These are phyloP conservation scores for Bipolaris oryzae DNA, from an alignment of 2,329 filamentous ascomycete species.

Conservation along the genomic window DNA sequence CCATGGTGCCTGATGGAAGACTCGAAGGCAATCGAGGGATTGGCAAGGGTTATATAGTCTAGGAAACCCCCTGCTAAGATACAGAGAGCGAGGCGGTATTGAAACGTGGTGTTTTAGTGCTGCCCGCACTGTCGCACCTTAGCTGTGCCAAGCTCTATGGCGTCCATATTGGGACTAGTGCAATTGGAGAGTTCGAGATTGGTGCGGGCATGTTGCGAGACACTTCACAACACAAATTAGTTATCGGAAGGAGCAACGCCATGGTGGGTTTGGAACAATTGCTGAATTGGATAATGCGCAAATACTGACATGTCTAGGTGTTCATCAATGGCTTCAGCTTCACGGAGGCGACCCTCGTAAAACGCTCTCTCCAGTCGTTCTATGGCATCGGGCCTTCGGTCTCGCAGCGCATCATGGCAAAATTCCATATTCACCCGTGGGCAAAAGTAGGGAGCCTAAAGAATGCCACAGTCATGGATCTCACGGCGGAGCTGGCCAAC, in stretches of 20 bases:
- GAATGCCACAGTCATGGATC: slow-evolving; percentile 76
- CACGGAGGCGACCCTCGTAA: slow-evolving; percentile 79
- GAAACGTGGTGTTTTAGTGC: slow-evolving; percentile 44
- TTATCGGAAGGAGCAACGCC: slow-evolving; percentile 22
- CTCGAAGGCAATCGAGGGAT: slow-evolving; percentile 23
- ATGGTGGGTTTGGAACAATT: slow-evolving; percentile 33
- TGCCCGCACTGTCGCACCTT: slow-evolving; percentile 23
- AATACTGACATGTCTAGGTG: slow-evolving; percentile 59
- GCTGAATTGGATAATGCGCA: slow-evolving; percentile 16
- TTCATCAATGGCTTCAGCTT: slow-evolving; percentile 90
- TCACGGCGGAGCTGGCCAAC: slow-evolving; percentile 83
- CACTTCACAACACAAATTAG: slow-evolving; percentile 25
- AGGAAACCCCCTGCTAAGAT: slow-evolving; percentile 20
- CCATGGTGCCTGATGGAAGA: slow-evolving; percentile 63
- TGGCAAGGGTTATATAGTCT: slow-evolving; percentile 34
- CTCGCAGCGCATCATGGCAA: slow-evolving; percentile 78
- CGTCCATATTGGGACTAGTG: slow-evolving; percentile 15
- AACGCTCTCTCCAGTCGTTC: slow-evolving; percentile 69
- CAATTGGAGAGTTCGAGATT: slow-evolving; percentile 11
- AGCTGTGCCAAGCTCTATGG: not conserved
- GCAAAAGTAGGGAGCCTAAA: slow-evolving; percentile 77
- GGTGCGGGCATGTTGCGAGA: slow-evolving; percentile 10
- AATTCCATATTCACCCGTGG: slow-evolving; percentile 83
- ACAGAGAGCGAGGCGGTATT: slow-evolving; percentile 23
- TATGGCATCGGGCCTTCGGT: slow-evolving; percentile 46